Evolutionary conservation across 257 asterid genomes (phyloP), one percentile per base, ranked within the genome.

Genomic region (Nicotiana attenuata): DNA sequence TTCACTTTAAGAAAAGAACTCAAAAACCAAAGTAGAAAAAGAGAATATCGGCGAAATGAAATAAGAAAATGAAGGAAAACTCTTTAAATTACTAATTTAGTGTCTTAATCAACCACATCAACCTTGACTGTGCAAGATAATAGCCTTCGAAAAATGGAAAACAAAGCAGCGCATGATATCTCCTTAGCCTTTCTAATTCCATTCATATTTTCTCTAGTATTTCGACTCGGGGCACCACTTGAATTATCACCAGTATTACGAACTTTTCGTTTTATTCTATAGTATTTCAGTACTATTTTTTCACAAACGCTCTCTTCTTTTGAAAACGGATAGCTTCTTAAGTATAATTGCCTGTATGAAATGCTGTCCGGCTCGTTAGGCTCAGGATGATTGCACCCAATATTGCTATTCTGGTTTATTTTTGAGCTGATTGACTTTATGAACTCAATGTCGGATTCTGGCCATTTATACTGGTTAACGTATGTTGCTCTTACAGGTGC

Each of bases 241-340:
- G 69, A 15, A 24, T 53, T 17, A 55, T 81, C 68, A 0, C 85
- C 26, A 33, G 73, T 41, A 33, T 66, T 35, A 5, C 55, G 61
- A 9, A 57, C 3, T 45, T 50, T 85, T n/a, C 81, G 65, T 71
- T 64, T 84, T 47, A 55, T 60, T n/a, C 94, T 91, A 67, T 86
- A 86, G 57, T 92, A 91, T 81, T 88, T 91, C 0, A 85, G 28
- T 16, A 26, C 9, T 67, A 88, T 78, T 56, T 73, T 64, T 28
- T 82, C 89, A 1, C 87, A 84, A 26, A 77, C 28, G 22, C 85
- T 88, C 10, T 93, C 97, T 50, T 92, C 94, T 78, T 94, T 84
- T 0, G 98, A 92, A 83, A 94, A 92, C 63, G 93, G 92, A 86
- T 94, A 94, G 90, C 98, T 94, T 81, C 94, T 85, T 86, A 94